Conservation (phyloP, 78 protist species). For the Dictyostelium capitatum region DNA sequence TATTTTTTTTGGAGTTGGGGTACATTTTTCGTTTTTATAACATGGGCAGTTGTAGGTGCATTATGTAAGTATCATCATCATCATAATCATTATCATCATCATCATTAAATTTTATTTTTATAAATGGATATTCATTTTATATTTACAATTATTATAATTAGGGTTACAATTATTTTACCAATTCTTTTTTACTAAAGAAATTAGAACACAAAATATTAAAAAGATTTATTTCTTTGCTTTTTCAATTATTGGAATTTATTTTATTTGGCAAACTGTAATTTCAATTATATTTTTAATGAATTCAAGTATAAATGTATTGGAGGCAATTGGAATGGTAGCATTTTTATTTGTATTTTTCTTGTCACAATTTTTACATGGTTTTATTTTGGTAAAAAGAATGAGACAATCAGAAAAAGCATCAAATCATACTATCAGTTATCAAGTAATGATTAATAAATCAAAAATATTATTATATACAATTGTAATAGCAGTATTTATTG, state of each 20-base stretch:
- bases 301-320: not conserved
- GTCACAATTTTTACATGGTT: not conserved
- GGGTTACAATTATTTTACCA: not conserved
- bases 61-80: no score
- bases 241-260: not conserved
- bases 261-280: not conserved
- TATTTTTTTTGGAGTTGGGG: no score
- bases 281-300: not conserved
- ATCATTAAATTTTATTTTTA: no score
- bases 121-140: no score
- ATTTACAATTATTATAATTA: no score
- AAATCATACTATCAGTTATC: not conserved
- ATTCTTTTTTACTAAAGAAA: not conserved
- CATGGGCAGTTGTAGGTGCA: no score
- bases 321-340: not conserved
- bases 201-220: not conserved
- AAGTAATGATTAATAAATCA: not conserved
- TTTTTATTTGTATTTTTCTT: not conserved
- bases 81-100: no score
- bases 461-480: not conserved
- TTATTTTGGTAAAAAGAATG: not conserved
- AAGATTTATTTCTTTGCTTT: not conserved
- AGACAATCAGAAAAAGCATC: not conserved
- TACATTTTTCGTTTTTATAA: no score
- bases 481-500: not conserved